Evolutionary conservation across 2,329 filamentous ascomycete species (phyloP).

Genomic region (Leptoxyphium fumago): DNA sequence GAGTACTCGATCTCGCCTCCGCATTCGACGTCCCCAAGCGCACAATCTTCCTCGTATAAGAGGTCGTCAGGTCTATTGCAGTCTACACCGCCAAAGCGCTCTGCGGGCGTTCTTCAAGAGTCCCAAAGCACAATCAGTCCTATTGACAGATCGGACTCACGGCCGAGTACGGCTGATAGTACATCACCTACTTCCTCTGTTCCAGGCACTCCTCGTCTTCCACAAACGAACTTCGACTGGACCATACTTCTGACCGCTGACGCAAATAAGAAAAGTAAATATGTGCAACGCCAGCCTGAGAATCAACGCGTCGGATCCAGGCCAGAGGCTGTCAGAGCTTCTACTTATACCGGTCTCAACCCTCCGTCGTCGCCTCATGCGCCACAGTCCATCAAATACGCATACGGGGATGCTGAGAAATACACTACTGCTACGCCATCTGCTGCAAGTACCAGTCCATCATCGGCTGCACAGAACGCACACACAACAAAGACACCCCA

Average conservation of each 20-base stretch:
- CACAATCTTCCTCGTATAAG: background rate
- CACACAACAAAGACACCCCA: slow-evolving; percentile 6
- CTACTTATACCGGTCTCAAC: background rate
- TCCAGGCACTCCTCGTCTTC: slow-evolving; percentile 10
- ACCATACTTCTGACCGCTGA: slow-evolving; percentile 5
- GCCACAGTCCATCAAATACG: slow-evolving; percentile 19
- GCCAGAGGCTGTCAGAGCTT: slow-evolving; percentile 2
- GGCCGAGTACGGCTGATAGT: slow-evolving; percentile 8
- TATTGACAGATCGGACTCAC: slow-evolving; percentile 7
- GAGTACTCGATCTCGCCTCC: background rate
- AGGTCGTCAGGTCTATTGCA: background rate
- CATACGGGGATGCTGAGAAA: slow-evolving; percentile 32
- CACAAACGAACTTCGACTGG: slow-evolving; percentile 19
- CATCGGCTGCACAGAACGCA: slow-evolving; percentile 10
- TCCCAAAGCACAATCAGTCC: background rate
- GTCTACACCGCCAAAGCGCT: background rate
- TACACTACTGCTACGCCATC: slow-evolving; percentile 24
- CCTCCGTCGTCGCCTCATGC: background rate
- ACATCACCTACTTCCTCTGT: slow-evolving; percentile 13
- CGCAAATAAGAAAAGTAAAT: slow-evolving; percentile 1
- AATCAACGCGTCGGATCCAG: slow-evolving; percentile 3
- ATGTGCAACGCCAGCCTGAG: slow-evolving; percentile 2
- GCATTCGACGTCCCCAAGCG: background rate
- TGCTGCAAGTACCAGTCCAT: slow-evolving; percentile 27
- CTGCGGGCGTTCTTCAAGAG: background rate